Evolutionary conservation across 768 basidiomycete species (phyloP).

Genomic region (Mycena chlorophos): DNA sequence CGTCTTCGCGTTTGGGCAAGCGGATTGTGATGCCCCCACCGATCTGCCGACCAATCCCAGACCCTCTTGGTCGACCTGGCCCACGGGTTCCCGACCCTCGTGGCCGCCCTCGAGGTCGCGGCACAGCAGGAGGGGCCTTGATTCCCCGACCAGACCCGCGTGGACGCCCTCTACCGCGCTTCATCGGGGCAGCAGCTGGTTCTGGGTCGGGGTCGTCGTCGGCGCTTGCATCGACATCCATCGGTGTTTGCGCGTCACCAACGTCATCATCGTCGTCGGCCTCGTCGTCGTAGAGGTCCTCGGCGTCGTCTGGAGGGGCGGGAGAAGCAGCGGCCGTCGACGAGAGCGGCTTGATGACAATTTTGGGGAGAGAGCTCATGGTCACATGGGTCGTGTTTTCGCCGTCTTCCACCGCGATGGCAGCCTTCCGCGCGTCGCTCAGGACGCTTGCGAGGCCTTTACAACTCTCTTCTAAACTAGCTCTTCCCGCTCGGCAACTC

Average conservation of each 20-base stretch:
- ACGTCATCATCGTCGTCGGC: conserved; percentile 35
- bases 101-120: conserved; percentile 41
- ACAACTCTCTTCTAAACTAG: background rate
- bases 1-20: conserved; percentile 27
- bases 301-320: conserved; percentile 28
- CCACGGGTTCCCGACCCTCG: conserved; percentile 33
- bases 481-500: conserved; percentile 1
- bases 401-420: background rate
- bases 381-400: too few species aligned
- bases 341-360: conserved; percentile 48
- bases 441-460: background rate
- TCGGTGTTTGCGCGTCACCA: conserved; percentile 33
- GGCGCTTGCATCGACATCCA: conserved; percentile 22
- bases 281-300: conserved; percentile 41
- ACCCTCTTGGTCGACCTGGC: conserved; percentile 33
- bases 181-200: conserved; percentile 21
- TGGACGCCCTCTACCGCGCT: conserved; percentile 39
- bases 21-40: conserved; percentile 25
- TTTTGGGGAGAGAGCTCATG: conserved; percentile 41
- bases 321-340: conserved; percentile 25
- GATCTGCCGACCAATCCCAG: conserved; percentile 19
- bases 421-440: background rate
- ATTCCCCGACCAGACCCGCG: conserved; percentile 38
- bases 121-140: conserved; percentile 34
- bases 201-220: conserved; percentile 20